Conservation (phyloP, 805 yeast genomes). For the Blastobotrys mokoenaii region DNA sequence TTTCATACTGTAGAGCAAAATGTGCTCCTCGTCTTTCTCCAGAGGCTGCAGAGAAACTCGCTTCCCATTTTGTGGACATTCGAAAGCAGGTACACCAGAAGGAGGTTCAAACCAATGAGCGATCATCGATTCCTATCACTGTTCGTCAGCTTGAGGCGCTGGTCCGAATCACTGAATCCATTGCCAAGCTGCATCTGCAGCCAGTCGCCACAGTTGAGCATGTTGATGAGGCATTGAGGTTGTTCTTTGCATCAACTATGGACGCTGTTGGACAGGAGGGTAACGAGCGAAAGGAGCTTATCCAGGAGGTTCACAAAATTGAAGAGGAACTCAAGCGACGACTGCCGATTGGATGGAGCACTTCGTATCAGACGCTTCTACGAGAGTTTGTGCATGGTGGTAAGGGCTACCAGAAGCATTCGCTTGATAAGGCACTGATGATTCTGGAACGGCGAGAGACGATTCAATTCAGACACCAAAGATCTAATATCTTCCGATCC, state of each 20-base stretch:
- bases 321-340: conserved; percentile 83
- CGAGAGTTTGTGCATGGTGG: conserved; percentile 50
- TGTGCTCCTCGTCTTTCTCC: conserved; percentile 90
- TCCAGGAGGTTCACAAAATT: conserved; percentile 65
- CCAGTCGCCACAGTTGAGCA: conserved; percentile 83
- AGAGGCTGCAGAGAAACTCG: conserved; percentile 82
- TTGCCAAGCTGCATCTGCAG: conserved; percentile 76
- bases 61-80: conserved; percentile 87
- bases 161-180: conserved; percentile 86
- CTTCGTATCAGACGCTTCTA: conserved; percentile 74
- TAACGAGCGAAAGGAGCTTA: conserved; percentile 47
- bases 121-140: conserved; percentile 95
- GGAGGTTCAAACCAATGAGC: conserved; percentile 74
- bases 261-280: conserved; percentile 74
- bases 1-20: conserved; percentile 78
- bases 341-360: conserved; percentile 93
- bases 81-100: conserved; percentile 72
- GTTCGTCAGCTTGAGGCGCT: conserved; percentile 97
- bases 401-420: conserved; percentile 49
- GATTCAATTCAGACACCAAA: conserved; percentile 81
- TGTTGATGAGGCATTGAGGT: conserved; percentile 90
- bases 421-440: conserved; percentile 74
- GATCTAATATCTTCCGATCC: conserved; percentile 69
- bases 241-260: conserved; percentile 96
- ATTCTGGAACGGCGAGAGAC: conserved; percentile 80